Conservation (phyloP, 1,284 basidiomycete species). For the Dichomitus squalens region DNA sequence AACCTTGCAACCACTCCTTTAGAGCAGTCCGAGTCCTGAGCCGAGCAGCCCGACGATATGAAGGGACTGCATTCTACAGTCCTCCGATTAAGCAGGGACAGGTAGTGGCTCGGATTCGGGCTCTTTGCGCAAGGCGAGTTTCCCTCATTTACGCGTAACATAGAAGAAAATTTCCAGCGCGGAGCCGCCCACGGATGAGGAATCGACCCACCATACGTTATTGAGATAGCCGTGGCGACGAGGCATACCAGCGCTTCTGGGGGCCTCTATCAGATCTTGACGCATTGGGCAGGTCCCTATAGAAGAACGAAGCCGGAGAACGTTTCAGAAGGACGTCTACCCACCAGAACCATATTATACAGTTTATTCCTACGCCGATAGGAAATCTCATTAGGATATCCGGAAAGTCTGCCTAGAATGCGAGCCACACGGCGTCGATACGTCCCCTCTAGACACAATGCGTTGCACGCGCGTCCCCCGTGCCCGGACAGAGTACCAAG, state of each 20-base stretch:
- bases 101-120: background rate
- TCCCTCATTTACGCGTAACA: too few relatives aligned
- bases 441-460: background rate
- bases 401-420: slow-evolving; percentile 2
- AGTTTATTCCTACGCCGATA: slow-evolving; percentile 17
- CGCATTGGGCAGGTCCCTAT: background rate
- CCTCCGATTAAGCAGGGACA: background rate
- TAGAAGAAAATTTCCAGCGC: too few relatives aligned
- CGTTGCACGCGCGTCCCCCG: background rate
- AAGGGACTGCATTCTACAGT: background rate
- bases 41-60: background rate
- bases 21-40: background rate
- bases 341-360: slow-evolving; percentile 13
- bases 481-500: slow-evolving; percentile 5
- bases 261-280: too few relatives aligned
- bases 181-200: too few relatives aligned
- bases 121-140: too few relatives aligned
- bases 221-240: too few relatives aligned
- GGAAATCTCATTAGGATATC: slow-evolving; percentile 10
- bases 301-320: background rate
- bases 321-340: slow-evolving; percentile 3
- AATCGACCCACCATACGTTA: too few relatives aligned
- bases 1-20: slow-evolving; percentile 12
- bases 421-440: background rate
- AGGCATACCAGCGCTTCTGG: too few relatives aligned